Percentiles rank a stretch among this genome's conserved stretches.
phyloP scores from a whole-genome alignment of 441 rosid species.

The Eruca vesicaria region DNA sequence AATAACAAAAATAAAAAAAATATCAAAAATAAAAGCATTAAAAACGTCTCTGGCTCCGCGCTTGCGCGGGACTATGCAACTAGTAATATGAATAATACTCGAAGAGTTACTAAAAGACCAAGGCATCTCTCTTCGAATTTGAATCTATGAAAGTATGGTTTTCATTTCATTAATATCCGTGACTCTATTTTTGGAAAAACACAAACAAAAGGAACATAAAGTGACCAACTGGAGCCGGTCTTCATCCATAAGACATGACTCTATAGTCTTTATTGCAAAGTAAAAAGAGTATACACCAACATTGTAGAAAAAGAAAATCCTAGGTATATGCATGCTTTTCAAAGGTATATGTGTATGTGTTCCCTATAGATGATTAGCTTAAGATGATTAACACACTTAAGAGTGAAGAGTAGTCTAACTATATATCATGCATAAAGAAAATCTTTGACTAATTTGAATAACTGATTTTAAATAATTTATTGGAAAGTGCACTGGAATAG shows the following conservation, averaged over 20 bases:
- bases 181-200: slow-evolving; percentile 20
- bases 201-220: slow-evolving; percentile 22
- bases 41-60: no score
- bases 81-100: background rate
- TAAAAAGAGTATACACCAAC: slow-evolving; percentile 4
- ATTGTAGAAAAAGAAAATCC: slow-evolving; percentile 30
- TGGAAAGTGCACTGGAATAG: no score
- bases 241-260: slow-evolving; percentile 38
- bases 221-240: slow-evolving; percentile 31
- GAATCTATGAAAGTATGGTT: background rate
- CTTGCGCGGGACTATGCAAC: no score
- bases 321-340: no score
- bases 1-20: no score
- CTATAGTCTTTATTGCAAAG: slow-evolving; percentile 32
- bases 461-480: no score
- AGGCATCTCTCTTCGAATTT: no score
- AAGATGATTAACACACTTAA: background rate
- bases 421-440: background rate
- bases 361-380: background rate
- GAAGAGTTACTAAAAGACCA: background rate
- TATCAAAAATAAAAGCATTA: no score
- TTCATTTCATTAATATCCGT: slow-evolving; percentile 39
- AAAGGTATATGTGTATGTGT: slow-evolving; percentile 29
- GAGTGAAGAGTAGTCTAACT: background rate
- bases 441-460: no score